A percentile compares a stretch with the other conserved stretches of the same genome.
These are phyloP conservation scores for Hortiboletus rubellus DNA, from an alignment of 1,284 basidiomycete genomes.

Conservation along the genomic window DNA sequence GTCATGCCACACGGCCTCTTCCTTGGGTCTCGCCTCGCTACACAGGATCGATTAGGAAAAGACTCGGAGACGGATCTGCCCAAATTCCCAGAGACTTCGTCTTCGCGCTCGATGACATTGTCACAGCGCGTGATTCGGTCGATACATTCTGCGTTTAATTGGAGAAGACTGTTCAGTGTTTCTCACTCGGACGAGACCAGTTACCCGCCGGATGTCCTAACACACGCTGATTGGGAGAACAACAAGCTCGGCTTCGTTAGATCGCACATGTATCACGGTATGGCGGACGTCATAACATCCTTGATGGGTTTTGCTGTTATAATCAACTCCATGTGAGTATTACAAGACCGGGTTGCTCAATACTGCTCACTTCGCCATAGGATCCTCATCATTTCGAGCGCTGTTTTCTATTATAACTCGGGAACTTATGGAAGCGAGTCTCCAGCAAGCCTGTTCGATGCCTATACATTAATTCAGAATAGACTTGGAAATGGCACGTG, in stretches of 20 bases:
- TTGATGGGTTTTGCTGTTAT: slow-evolving; percentile 82
- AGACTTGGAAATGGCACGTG: slow-evolving; percentile 67
- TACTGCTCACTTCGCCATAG: slow-evolving; percentile 37
- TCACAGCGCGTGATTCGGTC: slow-evolving; percentile 11
- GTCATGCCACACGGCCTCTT: slow-evolving; percentile 93
- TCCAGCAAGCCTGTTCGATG: slow-evolving; percentile 80
- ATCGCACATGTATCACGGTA: slow-evolving; percentile 78
- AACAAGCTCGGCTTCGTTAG: slow-evolving; percentile 67
- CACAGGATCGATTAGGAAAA: slow-evolving; percentile 64
- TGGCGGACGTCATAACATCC: slow-evolving; percentile 63
- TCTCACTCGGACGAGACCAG: slow-evolving; percentile 21
- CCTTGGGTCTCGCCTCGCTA: slow-evolving; percentile 83
- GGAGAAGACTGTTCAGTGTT: slow-evolving; percentile 23
- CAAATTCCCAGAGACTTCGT: slow-evolving; percentile 1
- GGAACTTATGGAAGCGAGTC: slow-evolving; percentile 34
- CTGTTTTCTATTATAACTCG: slow-evolving; percentile 72
- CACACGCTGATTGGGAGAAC: slow-evolving; percentile 61
- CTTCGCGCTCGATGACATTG: background rate
- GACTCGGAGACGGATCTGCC: slow-evolving; percentile 12
- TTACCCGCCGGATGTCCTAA: slow-evolving; percentile 30
- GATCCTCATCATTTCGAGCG: slow-evolving; percentile 66
- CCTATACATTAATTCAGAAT: slow-evolving; percentile 68
- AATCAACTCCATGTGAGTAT: slow-evolving; percentile 76
- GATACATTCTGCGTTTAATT: slow-evolving; percentile 11
- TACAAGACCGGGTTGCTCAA: background rate